Base-by-base conservation (phyloP, 371 early-diverging fungal species). In the Entomophthora muscae region DNA sequence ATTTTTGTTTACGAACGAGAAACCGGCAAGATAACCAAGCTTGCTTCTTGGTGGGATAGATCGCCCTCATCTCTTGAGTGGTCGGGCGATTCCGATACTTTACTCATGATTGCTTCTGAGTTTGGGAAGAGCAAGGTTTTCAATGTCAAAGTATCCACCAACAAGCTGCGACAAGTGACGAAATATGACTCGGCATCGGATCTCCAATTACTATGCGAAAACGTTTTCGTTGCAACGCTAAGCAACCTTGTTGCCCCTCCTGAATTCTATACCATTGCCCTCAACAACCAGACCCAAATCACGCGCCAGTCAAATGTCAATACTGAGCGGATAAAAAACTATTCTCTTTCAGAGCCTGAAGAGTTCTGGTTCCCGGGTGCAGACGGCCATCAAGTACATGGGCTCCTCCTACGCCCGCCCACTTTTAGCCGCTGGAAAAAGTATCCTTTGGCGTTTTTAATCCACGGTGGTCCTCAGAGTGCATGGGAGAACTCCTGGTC, bases 371-470 rank as follows among this genome's bases (percentile, higher is more conserved):
- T 89, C 70, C 69, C 64, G 3, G 90, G 90, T 7, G 80, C 83
- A 17, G 66, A 79, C 55, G 73, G 75, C 64, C 74, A 77, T n/a
- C 64, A 72, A 12, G 84, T 89, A 29, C 86, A 86, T 64, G 89
- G 88, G 2, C 84, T 81, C 74, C 65, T 88, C 32, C 64, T 86
- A 42, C 84, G 81, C 60, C 90, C 90, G 31, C 74, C 77, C 24
- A 67, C 74, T 53, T 87, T 83, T 65, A 77, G 83, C 52, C 57
- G 73, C 22, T 51, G 68, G 2, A 74, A 77, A 55, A 77, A 74
- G 61, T 90, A 89, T 57, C 91, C 91, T 23, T 72, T 89, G 2
- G 89, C 88, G 5, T 84, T 87, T 61, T 73, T 89, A 59, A 85
- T 91, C 67, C 91, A 91, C 66, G 91, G 91, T 12, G 65, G 65